A percentile compares a stretch with the other conserved stretches of the same genome.
Conservation (phyloP, 1,284 basidiomycete genomes). For the Gastroboletus turbinatus region DNA sequence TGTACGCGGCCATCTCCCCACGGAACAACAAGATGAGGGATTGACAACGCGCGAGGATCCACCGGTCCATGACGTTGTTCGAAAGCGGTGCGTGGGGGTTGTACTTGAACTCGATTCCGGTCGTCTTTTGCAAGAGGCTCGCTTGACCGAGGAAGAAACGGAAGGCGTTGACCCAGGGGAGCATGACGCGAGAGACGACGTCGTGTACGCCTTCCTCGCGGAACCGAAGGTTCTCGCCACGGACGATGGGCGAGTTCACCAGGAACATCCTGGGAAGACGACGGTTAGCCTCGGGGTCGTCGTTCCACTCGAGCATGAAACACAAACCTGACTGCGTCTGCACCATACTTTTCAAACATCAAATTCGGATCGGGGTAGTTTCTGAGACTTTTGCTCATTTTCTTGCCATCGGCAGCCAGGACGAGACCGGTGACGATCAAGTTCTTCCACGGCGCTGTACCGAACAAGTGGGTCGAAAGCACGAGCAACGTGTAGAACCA, state of each 20-base stretch:
- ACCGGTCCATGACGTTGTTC: constrained; percentile 96
- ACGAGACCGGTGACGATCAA: constrained; percentile 96
- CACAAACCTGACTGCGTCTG: constrained; percentile 86
- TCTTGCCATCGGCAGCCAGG: constrained; percentile 96
- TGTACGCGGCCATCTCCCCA: constrained; percentile 95
- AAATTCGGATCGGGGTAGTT: constrained; percentile 98
- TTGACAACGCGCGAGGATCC: constrained; percentile 97
- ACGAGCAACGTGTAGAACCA: constrained; percentile 99
- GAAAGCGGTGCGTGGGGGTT: constrained; percentile 84
- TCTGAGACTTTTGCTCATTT: constrained; percentile 98
- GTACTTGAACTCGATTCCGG: constrained; percentile 82
- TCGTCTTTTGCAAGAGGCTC: constrained; percentile 83
- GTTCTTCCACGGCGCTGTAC: constrained; percentile 97
- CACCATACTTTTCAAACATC: constrained; percentile 91
- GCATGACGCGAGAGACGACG: constrained; percentile 90
- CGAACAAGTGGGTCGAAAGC: constrained; percentile 92
- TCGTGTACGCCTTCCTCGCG: constrained; percentile 98
- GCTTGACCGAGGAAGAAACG: constrained; percentile 99
- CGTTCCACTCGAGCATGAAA: background rate
- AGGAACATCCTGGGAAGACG: constrained; percentile 79
- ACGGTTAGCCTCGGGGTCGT: background rate
- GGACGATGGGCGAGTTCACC: constrained; percentile 98
- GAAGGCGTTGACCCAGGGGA: constrained; percentile 99
- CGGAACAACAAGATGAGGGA: constrained; percentile 91
- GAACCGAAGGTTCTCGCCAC: constrained; percentile 97